Base-by-base conservation (phyloP, 2,329 filamentous ascomycete species). In the Rhinocladiella similis region DNA sequence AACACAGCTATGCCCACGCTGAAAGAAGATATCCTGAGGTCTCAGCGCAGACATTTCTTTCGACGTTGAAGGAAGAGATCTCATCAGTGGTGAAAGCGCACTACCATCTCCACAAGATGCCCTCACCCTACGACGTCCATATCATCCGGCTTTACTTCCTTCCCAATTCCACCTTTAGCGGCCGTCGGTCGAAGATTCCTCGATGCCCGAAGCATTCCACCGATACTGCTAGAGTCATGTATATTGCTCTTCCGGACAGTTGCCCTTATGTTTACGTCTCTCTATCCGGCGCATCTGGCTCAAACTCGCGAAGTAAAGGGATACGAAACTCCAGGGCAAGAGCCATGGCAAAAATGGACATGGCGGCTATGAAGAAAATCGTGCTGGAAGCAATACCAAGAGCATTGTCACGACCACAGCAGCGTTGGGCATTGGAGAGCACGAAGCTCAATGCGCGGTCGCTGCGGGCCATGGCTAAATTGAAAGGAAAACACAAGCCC, bases 71-170 rank as follows among this genome's bases (percentile, higher is more conserved):
- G 63, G 78, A 79, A 39, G 86, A 92, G 67, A 81, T 91, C 16
- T 78, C 90, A 1, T 89, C 90, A 1, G 82, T 94, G 56, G 83
- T 92, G 64, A 95, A 94, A 71, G 88, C 89, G 4, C 89, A 95
- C 72, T 94, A 90, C 70, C 87, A 90, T 65, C 83, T 94, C 58
- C 85, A 88, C 63, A 83, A 87, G n/a, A 65, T 76, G 6, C 42
- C 45, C 16, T 12, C 56, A 14, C 54, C 50, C 1, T 77, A 88
- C n/a, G 84, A 89, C 0, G 75, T 94, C 3, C 80, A 89, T 1
- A 78, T 94, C 22, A 75, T 95, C n/a, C 85, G 90, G 49, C 85
- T 95, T 45, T 89, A 91, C 66, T 83, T 92, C 56, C 77, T 91
- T 60, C 57, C 58, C 18, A 88, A 94, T 69, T 90, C 89, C 1